Percentiles rank a stretch among this genome's conserved stretches.
Conservation (phyloP, 2,329 filamentous ascomycete species). For the Colletotrichum euphorbiae region DNA sequence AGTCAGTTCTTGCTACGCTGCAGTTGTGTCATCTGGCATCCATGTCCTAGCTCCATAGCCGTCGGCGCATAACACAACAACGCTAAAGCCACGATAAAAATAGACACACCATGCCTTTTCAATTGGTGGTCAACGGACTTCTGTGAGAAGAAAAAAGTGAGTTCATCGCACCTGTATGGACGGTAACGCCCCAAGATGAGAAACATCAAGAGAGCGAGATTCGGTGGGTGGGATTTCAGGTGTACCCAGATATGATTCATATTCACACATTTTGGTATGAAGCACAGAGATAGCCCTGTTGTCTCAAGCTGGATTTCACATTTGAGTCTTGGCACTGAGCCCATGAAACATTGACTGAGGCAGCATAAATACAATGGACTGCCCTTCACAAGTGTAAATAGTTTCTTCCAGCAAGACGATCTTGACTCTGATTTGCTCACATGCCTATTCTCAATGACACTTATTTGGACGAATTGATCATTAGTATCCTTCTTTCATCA, state of each 20-base stretch:
- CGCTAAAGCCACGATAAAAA: conserved; percentile 1
- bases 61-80: background rate
- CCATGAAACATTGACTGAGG: background rate
- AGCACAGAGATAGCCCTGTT: background rate
- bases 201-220: no score
- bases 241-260: no score
- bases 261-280: no score
- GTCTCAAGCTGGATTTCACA: background rate
- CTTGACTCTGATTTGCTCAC: no score
- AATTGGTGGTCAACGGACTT: background rate
- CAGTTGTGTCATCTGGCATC: background rate
- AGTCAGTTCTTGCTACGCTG: background rate
- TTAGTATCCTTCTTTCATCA: background rate
- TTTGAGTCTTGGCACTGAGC: background rate
- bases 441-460: no score
- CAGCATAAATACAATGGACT: background rate
- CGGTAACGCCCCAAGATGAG: no score
- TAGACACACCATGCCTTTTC: background rate
- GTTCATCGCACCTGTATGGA: no score
- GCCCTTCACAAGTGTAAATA: background rate
- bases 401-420: background rate
- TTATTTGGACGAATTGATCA: background rate
- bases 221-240: no score
- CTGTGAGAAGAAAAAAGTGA: background rate
- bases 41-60: background rate